Conservation (phyloP, 2,329 filamentous ascomycete species). For the Aaosphaeria pasadenensis region DNA sequence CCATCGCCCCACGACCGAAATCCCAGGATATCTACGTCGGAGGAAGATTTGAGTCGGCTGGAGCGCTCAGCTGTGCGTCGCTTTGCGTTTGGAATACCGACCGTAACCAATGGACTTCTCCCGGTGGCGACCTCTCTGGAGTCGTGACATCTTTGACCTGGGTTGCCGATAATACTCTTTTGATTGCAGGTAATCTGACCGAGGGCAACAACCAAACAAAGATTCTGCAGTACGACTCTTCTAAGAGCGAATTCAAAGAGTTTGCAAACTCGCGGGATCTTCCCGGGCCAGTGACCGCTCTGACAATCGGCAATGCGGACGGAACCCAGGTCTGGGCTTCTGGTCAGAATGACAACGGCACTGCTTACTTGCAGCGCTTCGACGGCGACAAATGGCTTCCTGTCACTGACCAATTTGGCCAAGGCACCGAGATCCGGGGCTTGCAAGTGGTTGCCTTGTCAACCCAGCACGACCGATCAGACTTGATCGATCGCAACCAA, state of each 20-base stretch:
- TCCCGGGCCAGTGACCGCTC: constrained; percentile 74
- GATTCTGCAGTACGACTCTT: constrained; percentile 71
- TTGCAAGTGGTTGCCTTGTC: constrained; percentile 78
- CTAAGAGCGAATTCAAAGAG: constrained; percentile 62
- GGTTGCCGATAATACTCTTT: constrained; percentile 66
- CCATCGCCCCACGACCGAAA: constrained; percentile 70
- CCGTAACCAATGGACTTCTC: constrained; percentile 73
- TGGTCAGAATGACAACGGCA: constrained; percentile 66
- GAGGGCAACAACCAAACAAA: constrained; percentile 64
- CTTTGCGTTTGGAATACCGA: constrained; percentile 77
- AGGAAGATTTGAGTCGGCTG: constrained; percentile 79
- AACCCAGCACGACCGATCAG: constrained; percentile 61
- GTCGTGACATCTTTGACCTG: constrained; percentile 71
- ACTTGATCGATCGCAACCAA: constrained; percentile 65
- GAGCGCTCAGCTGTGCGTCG: constrained; percentile 75
- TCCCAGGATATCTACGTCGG: constrained; percentile 79
- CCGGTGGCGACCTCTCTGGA: constrained; percentile 70
- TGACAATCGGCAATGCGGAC: constrained; percentile 71
- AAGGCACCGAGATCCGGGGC: constrained; percentile 68
- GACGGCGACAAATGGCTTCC: constrained; percentile 69
- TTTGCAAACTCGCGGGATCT: constrained; percentile 63
- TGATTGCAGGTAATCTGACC: constrained; percentile 75
- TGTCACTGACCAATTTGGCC: constrained; percentile 59
- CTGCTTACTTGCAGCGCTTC: constrained; percentile 78
- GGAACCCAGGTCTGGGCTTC: constrained; percentile 77